Percentiles rank a stretch among this genome's conserved stretches.
These are phyloP conservation scores for Mucor lusitanicus DNA, from an alignment of 371 early-diverging fungal genomes.

Conservation along the genomic window DNA sequence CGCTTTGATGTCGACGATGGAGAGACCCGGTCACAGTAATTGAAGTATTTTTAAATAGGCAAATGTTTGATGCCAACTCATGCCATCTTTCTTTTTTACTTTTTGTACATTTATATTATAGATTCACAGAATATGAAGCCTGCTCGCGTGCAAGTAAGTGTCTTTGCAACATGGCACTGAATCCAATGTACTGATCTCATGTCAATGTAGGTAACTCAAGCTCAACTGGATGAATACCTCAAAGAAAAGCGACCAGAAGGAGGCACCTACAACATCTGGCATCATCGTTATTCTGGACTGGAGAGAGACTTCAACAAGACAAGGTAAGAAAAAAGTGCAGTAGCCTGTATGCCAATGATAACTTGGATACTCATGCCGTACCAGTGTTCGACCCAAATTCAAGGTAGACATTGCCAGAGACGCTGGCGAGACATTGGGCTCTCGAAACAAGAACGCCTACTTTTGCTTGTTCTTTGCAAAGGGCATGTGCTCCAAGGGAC, in stretches of 20 bases:
- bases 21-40: neutral
- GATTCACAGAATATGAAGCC: conserved; percentile 8
- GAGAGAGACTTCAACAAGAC: conserved; percentile 48
- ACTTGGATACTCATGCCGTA: neutral
- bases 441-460: conserved; percentile 59
- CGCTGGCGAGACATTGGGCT: conserved; percentile 75
- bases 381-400: conserved; percentile 61
- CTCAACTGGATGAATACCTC: conserved; percentile 43
- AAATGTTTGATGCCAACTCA: neutral
- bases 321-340: conserved; percentile 23
- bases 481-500: conserved; percentile 79
- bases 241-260: conserved; percentile 49
- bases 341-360: no score
- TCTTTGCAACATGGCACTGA: neutral
- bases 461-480: conserved; percentile 87
- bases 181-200: neutral
- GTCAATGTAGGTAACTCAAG: conserved; percentile 38
- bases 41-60: neutral
- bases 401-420: conserved; percentile 70
- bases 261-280: conserved; percentile 80
- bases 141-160: conserved; percentile 30
- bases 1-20: neutral
- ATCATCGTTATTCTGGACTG: conserved; percentile 66
- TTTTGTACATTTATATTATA: neutral
- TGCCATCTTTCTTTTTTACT: conserved; percentile 4